Percentiles rank a stretch among this genome's conserved stretches.
Conservation (phyloP, 1,139 yeast species). For the Suhomyces bokatorum region DNA sequence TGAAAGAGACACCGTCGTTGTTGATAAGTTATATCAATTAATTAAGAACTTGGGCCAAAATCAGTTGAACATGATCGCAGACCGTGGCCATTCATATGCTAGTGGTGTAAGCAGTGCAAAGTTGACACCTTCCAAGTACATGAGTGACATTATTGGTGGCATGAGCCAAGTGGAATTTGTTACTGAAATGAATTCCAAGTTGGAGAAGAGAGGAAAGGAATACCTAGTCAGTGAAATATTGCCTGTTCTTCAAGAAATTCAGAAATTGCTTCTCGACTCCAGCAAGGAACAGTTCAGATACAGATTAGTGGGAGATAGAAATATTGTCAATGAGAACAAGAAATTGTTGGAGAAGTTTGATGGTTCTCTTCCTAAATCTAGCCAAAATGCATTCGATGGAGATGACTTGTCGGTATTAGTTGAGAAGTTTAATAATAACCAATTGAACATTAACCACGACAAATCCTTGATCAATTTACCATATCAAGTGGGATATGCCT, state of each 20-base stretch:
- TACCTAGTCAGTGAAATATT: slow-evolving; percentile 54
- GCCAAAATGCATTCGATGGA: slow-evolving; percentile 4
- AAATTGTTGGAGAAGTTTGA: slow-evolving; percentile 39
- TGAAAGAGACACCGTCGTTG: slow-evolving; percentile 43
- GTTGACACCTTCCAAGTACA: slow-evolving; percentile 58
- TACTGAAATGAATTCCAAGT: slow-evolving; percentile 53
- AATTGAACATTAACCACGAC: slow-evolving; percentile 12
- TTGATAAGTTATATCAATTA: slow-evolving; percentile 70
- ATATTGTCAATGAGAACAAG: slow-evolving; percentile 44
- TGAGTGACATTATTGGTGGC: slow-evolving; percentile 69
- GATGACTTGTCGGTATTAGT: slow-evolving; percentile 9
- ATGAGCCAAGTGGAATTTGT: slow-evolving; percentile 74
- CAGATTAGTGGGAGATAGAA: slow-evolving; percentile 60
- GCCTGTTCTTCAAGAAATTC: slow-evolving; percentile 62
- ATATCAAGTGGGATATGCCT: slow-evolving; percentile 84
- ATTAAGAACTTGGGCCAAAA: slow-evolving; percentile 77
- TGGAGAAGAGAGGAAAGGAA: slow-evolving; percentile 54
- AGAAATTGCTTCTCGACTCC: slow-evolving; percentile 42
- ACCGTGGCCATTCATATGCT: slow-evolving; percentile 87
- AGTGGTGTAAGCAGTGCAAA: slow-evolving; percentile 65
- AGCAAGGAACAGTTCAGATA: slow-evolving; percentile 41
- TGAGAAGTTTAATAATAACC: slow-evolving; percentile 12
- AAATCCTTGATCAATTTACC: slow-evolving; percentile 68
- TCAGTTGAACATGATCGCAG: slow-evolving; percentile 76
- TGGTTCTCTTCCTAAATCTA: slow-evolving; percentile 2